Evolutionary conservation across 164 flowering plant species (phyloP).

Genomic region (Tinospora cordifolia): DNA sequence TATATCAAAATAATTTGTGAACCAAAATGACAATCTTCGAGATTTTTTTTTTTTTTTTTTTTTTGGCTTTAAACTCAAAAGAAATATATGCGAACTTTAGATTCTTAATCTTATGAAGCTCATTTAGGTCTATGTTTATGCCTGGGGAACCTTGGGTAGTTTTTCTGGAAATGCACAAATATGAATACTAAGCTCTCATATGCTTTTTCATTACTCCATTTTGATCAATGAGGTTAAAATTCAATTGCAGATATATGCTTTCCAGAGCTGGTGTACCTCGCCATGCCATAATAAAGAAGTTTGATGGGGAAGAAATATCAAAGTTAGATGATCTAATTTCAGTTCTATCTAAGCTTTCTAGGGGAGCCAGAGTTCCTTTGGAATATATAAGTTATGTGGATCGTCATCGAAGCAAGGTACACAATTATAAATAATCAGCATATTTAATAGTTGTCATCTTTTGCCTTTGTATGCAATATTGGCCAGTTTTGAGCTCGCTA

Average conservation of each 20-base stretch:
- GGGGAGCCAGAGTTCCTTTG: conserved; percentile 86
- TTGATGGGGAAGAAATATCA: conserved; percentile 80
- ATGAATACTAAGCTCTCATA: too few species aligned
- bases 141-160: too few species aligned
- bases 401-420: conserved; percentile 90
- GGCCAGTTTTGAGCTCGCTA: background rate
- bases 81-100: too few species aligned
- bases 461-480: background rate
- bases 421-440: conserved; percentile 1
- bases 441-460: background rate
- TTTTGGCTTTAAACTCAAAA: too few species aligned
- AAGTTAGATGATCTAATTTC: conserved; percentile 53
- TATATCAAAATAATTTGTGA: too few species aligned
- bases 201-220: background rate
- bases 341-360: conserved; percentile 58
- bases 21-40: too few species aligned
- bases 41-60: too few species aligned
- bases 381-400: conserved; percentile 70
- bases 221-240: conserved; percentile 5
- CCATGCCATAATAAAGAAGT: conserved; percentile 87
- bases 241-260: conserved; percentile 73
- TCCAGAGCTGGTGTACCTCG: conserved; percentile 90
- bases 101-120: too few species aligned
- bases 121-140: too few species aligned
- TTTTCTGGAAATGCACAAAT: too few species aligned